These are phyloP conservation scores for Naganishia sp. DNA, from an alignment of 1,284 basidiomycete species.

Conservation along the genomic window DNA sequence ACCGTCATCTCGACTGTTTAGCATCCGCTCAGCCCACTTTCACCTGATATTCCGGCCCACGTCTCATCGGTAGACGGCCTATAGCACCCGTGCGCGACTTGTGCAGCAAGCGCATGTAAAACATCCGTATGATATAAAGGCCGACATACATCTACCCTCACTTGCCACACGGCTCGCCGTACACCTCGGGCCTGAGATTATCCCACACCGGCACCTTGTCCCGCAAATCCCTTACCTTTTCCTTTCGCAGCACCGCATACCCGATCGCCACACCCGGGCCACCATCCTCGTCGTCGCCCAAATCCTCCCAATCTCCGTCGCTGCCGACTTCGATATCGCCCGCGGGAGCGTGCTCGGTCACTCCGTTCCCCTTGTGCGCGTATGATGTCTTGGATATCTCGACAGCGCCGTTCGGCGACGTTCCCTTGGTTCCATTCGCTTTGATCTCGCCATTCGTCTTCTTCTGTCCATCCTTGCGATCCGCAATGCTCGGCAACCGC, in stretches of 20 bases:
- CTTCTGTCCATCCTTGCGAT: conserved; percentile 24
- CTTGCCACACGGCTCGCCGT: conserved; percentile 14
- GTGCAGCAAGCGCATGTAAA: no score
- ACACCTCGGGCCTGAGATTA: conserved; percentile 22
- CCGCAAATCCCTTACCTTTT: conserved; percentile 21
- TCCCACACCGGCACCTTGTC: conserved; percentile 25
- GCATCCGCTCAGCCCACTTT: no score
- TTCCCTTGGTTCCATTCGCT: not conserved
- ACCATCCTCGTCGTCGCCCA: conserved; percentile 21
- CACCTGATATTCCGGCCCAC: no score
- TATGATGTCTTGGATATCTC: not conserved
- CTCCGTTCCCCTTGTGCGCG: conserved; percentile 9
- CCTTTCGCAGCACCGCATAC: conserved; percentile 24
- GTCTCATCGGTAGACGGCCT: no score
- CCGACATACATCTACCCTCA: not conserved
- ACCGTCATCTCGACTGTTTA: no score
- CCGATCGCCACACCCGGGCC: conserved; percentile 24
- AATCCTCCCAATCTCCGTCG: conserved; percentile 14
- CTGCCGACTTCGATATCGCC: conserved; percentile 15
- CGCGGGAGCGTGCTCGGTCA: conserved; percentile 4
- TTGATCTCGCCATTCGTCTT: conserved; percentile 11
- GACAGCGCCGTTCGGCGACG: conserved; percentile 6
- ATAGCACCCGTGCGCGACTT: no score
- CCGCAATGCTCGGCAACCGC: conserved; percentile 23
- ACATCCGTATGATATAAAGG: no score